Evolutionary conservation across 352 stramenopile species (phyloP).

Genomic region (Pythium dissotocum): DNA sequence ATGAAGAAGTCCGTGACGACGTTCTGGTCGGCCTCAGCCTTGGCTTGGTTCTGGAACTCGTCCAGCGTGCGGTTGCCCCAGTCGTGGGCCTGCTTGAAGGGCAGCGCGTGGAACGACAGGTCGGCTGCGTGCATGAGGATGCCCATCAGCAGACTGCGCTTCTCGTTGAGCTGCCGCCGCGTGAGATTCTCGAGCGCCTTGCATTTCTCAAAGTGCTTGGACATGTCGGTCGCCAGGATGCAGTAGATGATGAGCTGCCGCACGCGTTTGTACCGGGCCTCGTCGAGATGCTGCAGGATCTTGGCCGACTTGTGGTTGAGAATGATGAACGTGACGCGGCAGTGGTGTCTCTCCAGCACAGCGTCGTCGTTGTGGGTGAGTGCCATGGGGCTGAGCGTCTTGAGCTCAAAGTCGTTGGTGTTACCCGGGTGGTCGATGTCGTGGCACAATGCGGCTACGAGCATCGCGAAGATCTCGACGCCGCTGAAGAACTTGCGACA

Average conservation of each 20-base stretch:
- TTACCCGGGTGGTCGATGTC: constrained; percentile 85
- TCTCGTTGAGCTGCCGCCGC: constrained; percentile 56
- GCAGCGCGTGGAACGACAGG: constrained; percentile 59
- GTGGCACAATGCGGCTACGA: constrained; percentile 73
- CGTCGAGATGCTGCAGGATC: constrained; percentile 66
- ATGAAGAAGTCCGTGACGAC: constrained; percentile 73
- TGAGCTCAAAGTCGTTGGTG: constrained; percentile 86
- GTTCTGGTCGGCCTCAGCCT: constrained; percentile 47
- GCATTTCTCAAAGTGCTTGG: constrained; percentile 74
- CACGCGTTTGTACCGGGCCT: constrained; percentile 51
- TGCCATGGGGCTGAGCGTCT: constrained; percentile 69
- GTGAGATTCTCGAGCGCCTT: constrained; percentile 65
- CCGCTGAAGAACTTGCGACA: constrained; percentile 63
- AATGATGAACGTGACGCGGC: constrained; percentile 74
- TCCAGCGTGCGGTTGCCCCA: constrained; percentile 64
- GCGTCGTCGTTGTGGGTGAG: constrained; percentile 85
- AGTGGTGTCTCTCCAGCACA: constrained; percentile 84
- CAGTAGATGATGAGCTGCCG: constrained; percentile 62
- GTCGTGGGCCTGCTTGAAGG: constrained; percentile 44
- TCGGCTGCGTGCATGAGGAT: constrained; percentile 77
- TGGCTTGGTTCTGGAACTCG: constrained; percentile 74
- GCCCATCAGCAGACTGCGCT: constrained; percentile 56
- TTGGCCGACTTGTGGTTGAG: constrained; percentile 73
- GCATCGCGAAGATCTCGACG: constrained; percentile 72
- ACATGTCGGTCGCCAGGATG: constrained; percentile 83